Evolutionary conservation across 768 basidiomycete genomes (phyloP).

Genomic region (Auriscalpium microsporum): DNA sequence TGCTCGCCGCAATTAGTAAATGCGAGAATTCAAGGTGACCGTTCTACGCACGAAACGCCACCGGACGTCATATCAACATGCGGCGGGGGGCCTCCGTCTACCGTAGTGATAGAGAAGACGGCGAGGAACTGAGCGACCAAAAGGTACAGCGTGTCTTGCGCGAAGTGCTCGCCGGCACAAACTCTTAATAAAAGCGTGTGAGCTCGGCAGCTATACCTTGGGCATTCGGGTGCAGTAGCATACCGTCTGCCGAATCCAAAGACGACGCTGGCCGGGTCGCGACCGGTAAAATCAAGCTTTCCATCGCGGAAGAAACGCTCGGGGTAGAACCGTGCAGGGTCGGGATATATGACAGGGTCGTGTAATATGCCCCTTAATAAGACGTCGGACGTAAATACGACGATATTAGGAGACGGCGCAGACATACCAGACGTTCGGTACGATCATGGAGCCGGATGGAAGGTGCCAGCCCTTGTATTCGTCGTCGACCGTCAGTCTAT

Average conservation of each 20-base stretch:
- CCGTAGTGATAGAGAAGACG: too few species aligned
- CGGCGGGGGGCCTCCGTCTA: too few species aligned
- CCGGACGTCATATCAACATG: too few species aligned
- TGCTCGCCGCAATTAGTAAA: too few species aligned
- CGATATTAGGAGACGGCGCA: background rate
- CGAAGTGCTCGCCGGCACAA: too few species aligned
- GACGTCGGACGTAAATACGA: background rate
- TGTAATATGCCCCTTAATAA: background rate
- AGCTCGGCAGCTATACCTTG: too few species aligned
- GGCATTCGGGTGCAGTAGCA: background rate
- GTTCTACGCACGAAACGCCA: too few species aligned
- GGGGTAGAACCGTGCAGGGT: background rate
- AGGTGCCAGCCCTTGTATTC: conserved; percentile 22
- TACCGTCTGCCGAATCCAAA: background rate
- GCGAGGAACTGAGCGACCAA: too few species aligned
- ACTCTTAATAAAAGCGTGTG: too few species aligned
- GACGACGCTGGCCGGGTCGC: background rate
- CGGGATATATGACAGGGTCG: background rate
- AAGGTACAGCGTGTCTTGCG: too few species aligned
- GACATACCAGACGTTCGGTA: conserved; percentile 24
- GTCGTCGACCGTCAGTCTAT: conserved; percentile 22
- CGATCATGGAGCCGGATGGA: conserved; percentile 23
- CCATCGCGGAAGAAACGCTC: background rate
- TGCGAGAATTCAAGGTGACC: too few species aligned
- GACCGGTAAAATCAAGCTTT: background rate